These are phyloP conservation scores for Blastocystis sp. DNA, from an alignment of 352 stramenopile genomes.

Conservation along the genomic window DNA sequence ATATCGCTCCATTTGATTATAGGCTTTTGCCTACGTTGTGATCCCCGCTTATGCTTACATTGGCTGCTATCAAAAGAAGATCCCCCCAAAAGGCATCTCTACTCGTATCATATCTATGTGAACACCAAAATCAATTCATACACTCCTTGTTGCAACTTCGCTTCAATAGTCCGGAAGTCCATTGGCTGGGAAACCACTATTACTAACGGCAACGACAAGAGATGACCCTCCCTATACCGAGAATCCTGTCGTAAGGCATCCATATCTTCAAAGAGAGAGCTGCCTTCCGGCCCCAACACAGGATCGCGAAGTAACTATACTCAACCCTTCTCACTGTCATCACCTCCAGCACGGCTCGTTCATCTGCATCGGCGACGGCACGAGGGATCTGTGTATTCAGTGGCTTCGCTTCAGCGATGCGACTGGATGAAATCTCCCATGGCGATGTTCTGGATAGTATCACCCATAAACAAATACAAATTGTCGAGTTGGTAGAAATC, in stretches of 20 bases:
- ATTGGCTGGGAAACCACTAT: constrained; percentile 14
- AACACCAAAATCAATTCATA: not conserved
- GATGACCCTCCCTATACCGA: not conserved
- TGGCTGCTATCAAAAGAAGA: not conserved
- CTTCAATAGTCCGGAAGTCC: not conserved
- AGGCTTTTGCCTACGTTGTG: not conserved
- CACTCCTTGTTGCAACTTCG: not conserved
- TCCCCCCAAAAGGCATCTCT: not conserved
- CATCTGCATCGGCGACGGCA: not conserved
- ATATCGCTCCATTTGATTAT: not conserved
- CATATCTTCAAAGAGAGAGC: not conserved
- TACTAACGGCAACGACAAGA: not conserved
- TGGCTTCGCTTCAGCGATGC: not conserved
- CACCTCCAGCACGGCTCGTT: not conserved
- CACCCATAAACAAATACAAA: not conserved
- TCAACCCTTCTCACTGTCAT: not conserved
- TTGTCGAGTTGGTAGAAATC: constrained; percentile 21
- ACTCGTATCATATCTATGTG: not conserved
- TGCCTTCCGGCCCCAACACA: not conserved
- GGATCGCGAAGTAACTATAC: not conserved
- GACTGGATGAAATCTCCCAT: not conserved
- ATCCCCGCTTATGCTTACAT: not conserved
- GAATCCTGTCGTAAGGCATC: not conserved
- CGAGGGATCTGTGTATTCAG: not conserved
- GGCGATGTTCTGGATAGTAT: not conserved